Evolutionary conservation across 768 basidiomycete species (phyloP).

Genomic region (Hemileccinum rubropunctum): DNA sequence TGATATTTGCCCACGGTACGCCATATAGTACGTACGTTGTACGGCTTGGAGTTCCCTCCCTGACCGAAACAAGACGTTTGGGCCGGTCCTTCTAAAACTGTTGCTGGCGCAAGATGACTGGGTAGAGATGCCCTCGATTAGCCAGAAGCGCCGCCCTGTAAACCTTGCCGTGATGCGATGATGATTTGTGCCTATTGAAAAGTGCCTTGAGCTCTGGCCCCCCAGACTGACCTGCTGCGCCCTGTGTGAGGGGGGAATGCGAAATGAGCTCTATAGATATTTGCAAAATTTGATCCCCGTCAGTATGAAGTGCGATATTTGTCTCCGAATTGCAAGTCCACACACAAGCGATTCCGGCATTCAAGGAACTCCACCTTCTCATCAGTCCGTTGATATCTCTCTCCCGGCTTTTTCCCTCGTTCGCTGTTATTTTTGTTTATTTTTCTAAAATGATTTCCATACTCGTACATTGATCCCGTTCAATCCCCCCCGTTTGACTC

Average conservation of each 20-base stretch:
- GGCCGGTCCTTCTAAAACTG: conserved; percentile 14
- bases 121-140: conserved; percentile 13
- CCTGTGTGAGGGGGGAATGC: conserved; percentile 16
- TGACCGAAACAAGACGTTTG: conserved; percentile 5
- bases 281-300: conserved; percentile 24
- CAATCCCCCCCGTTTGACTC: conserved; percentile 8
- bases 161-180: conserved; percentile 11
- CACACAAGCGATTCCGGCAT: conserved; percentile 14
- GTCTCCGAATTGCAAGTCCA: too few species aligned
- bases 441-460: background rate
- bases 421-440: too few species aligned
- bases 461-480: conserved; percentile 16
- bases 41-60: background rate
- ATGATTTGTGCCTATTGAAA: conserved; percentile 10
- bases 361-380: conserved; percentile 13
- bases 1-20: background rate
- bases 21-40: background rate
- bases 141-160: conserved; percentile 1
- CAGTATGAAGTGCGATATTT: background rate
- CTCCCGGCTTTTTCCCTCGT: conserved; percentile 3
- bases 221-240: conserved; percentile 3
- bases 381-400: conserved; percentile 9
- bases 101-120: conserved; percentile 13
- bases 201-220: conserved; percentile 13
- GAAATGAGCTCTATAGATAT: conserved; percentile 16